These are phyloP conservation scores for Botrytis medusae DNA, from an alignment of 2,329 filamentous ascomycete genomes.

Conservation along the genomic window DNA sequence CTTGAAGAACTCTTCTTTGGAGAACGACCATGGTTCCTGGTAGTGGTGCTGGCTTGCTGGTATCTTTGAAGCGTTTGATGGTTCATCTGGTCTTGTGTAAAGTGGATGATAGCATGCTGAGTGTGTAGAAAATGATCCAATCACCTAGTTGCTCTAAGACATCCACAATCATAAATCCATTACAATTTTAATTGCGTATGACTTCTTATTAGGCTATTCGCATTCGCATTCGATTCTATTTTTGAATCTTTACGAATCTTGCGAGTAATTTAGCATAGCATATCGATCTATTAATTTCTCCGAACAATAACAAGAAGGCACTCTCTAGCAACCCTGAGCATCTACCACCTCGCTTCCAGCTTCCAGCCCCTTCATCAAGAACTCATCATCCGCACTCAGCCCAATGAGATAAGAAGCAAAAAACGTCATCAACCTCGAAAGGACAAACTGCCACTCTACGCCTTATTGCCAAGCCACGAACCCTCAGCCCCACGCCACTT, in stretches of 20 bases:
- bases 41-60: not conserved
- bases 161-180: not conserved
- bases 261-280: not conserved
- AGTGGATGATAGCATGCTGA: not conserved
- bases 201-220: not conserved
- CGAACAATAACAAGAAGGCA: not conserved
- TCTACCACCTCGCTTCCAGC: not conserved
- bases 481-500: slow-evolving; percentile 1
- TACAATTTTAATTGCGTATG: not conserved
- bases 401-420: not conserved
- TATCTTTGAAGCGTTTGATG: not conserved
- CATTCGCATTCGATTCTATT: not conserved
- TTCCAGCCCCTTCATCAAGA: slow-evolving; percentile 10
- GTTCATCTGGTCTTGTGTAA: not conserved
- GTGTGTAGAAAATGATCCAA: not conserved
- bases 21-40: not conserved
- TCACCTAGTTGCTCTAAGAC: not conserved
- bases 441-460: not conserved
- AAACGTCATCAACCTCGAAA: slow-evolving; percentile 9
- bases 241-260: not conserved
- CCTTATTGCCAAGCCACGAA: slow-evolving; percentile 5
- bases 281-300: not conserved
- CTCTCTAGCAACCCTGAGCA: not conserved
- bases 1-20: not conserved
- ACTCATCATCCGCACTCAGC: not conserved